Evolutionary conservation across 2,329 filamentous ascomycete genomes (phyloP), one percentile per base, ranked within the genome.

Genomic region (Phialocephala sp.): DNA sequence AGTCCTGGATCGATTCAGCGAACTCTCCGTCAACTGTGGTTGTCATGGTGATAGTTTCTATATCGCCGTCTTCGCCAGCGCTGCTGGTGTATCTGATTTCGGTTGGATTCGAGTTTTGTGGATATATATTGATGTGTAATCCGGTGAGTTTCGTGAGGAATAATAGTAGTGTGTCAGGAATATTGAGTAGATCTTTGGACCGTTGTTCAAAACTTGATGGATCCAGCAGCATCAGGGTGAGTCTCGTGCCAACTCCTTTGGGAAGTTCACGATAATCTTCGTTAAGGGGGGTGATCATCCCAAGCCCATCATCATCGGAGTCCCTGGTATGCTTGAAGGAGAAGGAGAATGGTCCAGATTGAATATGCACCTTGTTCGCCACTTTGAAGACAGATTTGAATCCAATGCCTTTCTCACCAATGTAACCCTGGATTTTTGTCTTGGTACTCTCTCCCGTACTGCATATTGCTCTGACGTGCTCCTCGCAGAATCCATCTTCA

Each of bases 381-480:
- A 77, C 64, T 15, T 70, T 72, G 68, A 78, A 79, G 0, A 78
- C 75, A 0, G 75, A 75, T 62, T 78, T 79, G 71, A 79, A 79
- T 0, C 78, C 77, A 20, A 78, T 74, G 0, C 77, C 77, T 56
- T 78, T 79, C 55, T 79, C 77, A 2, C 77, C 77, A 60, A 76
- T 76, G 36, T 77, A 72, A 15, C 58, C 0, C 73, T 73, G 1
- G 68, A 72, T 0, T 68, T 18, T 20, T 2, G 59, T 75, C 62
- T 85, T 85, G 1, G 83, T 80, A 67, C 83, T 85, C 18, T 80
- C 62, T 0, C 80, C 80, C 1, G 83, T 75, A 1, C 69, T 60
- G 66, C 83, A 86, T 24, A 86, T 82, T 0, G 83, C 82, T 1
- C 41, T 47, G 2, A 86, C 71, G 55, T 86, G 79, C 1, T 72